Evolutionary conservation across 208 protist genomes (phyloP).

Genomic region (Angomonas deanei): DNA sequence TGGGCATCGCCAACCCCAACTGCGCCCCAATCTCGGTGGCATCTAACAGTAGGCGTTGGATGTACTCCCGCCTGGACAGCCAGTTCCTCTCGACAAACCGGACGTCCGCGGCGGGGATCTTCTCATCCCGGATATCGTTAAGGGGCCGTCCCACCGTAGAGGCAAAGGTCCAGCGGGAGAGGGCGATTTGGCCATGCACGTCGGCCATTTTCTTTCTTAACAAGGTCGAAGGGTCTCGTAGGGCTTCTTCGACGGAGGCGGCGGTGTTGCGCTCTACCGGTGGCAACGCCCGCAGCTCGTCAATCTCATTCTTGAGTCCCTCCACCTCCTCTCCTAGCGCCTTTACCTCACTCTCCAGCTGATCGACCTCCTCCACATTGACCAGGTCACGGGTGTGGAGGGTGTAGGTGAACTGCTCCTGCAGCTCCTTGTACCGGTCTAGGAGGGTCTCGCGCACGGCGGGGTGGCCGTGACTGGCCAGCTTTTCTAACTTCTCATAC

Average conservation of each 20-base stretch:
- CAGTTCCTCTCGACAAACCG: conserved; percentile 38
- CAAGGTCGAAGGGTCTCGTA: conserved; percentile 12
- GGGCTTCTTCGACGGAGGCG: not conserved
- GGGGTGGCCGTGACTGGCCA: not conserved
- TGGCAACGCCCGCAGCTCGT: conserved; percentile 16
- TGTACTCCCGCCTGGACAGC: conserved; percentile 21
- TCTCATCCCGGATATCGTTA: conserved; percentile 43
- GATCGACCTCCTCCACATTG: not conserved
- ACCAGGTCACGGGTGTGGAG: not conserved
- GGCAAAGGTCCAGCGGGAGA: conserved; percentile 38
- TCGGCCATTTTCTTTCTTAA: conserved; percentile 46
- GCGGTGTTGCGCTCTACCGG: conserved; percentile 10
- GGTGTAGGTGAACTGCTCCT: not conserved
- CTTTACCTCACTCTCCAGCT: not conserved
- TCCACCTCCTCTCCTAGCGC: not conserved
- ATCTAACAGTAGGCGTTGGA: conserved; percentile 14
- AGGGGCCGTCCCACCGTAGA: conserved; percentile 31
- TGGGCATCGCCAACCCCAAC: conserved; percentile 9
- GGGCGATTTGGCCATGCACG: conserved; percentile 38
- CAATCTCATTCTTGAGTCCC: conserved; percentile 12
- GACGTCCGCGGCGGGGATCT: conserved; percentile 33
- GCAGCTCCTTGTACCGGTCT: not conserved
- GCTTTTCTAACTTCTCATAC: not conserved
- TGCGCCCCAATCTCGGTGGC: not conserved
- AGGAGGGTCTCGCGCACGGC: not conserved